Conservation (phyloP, 1,284 basidiomycete genomes). For the Cryptococcus deneoformans region DNA sequence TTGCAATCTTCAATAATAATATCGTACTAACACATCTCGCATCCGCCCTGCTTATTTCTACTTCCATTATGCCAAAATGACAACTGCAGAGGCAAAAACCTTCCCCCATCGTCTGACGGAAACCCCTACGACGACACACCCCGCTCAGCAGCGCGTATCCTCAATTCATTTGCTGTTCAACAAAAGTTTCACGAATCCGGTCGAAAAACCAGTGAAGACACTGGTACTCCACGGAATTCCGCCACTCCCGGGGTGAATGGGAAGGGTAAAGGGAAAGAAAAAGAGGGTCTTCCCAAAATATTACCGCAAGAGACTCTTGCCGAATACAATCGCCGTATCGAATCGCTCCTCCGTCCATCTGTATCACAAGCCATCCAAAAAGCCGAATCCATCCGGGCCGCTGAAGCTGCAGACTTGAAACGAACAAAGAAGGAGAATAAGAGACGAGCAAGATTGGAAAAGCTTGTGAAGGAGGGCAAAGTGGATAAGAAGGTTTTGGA, state of each 20-base stretch:
- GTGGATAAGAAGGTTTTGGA: conserved; percentile 11
- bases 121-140: conserved; percentile 38
- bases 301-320: conserved; percentile 33
- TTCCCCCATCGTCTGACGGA: conserved; percentile 26
- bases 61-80: background rate
- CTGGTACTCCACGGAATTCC: conserved; percentile 23
- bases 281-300: conserved; percentile 16
- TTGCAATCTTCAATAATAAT: background rate
- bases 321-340: conserved; percentile 47
- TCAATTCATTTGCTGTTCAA: conserved; percentile 39
- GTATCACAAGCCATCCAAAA: conserved; percentile 44
- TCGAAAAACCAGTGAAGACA: conserved; percentile 34
- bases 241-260: background rate
- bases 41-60: background rate
- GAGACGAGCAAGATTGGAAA: conserved; percentile 7
- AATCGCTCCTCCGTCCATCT: conserved; percentile 36
- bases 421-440: conserved; percentile 25
- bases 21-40: background rate
- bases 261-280: conserved; percentile 9
- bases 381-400: conserved; percentile 29
- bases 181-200: conserved; percentile 35
- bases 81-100: conserved; percentile 39
- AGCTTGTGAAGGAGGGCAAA: conserved; percentile 11
- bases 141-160: conserved; percentile 37
- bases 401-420: conserved; percentile 18